phyloP scores from a whole-genome alignment of 2,329 filamentous ascomycete species.

The Fusarium sp. region DNA sequence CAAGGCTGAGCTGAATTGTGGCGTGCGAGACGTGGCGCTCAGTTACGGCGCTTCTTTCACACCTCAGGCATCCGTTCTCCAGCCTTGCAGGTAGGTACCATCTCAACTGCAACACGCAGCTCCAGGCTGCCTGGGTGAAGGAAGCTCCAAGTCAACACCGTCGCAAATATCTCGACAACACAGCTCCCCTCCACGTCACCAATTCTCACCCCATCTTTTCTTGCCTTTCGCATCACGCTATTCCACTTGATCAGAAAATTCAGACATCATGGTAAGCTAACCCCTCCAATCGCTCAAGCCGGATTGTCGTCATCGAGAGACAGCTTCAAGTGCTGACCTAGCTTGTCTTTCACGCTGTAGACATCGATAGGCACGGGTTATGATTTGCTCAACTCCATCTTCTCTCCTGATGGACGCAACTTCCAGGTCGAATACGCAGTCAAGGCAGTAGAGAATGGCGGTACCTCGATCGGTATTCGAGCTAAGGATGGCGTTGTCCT shows the following conservation, averaged over 20 bases:
- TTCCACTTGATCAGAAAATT: constrained; percentile 25
- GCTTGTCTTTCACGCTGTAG: constrained; percentile 57
- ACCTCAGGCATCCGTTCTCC: constrained; percentile 46
- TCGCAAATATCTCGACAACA: constrained; percentile 30
- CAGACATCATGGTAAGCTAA: constrained; percentile 47
- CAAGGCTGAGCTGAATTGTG: constrained; percentile 8
- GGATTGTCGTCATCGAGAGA: constrained; percentile 36
- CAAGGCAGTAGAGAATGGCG: constrained; percentile 98
- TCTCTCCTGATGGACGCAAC: constrained; percentile 98
- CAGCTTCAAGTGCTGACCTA: constrained; percentile 41
- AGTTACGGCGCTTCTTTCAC: neutral
- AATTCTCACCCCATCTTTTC: constrained; percentile 13
- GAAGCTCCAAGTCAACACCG: constrained; percentile 47
- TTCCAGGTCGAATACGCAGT: constrained; percentile 99
- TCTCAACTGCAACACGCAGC: constrained; percentile 50
- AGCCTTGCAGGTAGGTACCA: constrained; percentile 38
- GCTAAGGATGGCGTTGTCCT: constrained; percentile 98
- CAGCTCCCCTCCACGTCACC: constrained; percentile 27
- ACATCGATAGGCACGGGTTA: constrained; percentile 99
- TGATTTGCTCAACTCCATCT: constrained; percentile 99
- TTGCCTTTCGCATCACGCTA: neutral
- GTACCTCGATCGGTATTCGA: constrained; percentile 93
- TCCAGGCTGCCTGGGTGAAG: constrained; percentile 54
- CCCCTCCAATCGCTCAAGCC: constrained; percentile 4
- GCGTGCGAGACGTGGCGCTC: neutral